phyloP scores from a whole-genome alignment of 352 stramenopile species.

The Pythium phragmitis region DNA sequence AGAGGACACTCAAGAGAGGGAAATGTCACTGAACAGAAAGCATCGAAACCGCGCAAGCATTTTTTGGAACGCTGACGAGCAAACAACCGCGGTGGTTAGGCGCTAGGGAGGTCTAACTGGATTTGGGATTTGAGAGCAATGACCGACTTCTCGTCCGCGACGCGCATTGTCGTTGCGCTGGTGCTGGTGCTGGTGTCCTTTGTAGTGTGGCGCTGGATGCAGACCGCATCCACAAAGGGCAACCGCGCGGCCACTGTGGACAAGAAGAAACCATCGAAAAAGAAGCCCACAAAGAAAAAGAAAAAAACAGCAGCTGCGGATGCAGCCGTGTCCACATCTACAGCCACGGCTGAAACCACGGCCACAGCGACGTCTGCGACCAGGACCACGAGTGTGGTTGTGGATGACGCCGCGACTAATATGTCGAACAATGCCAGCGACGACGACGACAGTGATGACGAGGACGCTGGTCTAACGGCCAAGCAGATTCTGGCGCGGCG shows the following conservation, averaged over 20 bases:
- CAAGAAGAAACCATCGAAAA: slow-evolving; percentile 28
- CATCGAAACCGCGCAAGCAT: neutral
- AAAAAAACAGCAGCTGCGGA: slow-evolving; percentile 6
- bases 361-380: slow-evolving; percentile 1
- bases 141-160: slow-evolving; percentile 23
- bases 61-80: neutral
- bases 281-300: slow-evolving; percentile 23
- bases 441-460: slow-evolving; percentile 43
- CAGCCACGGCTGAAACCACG: neutral
- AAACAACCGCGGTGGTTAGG: too few species aligned
- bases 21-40: slow-evolving; percentile 2
- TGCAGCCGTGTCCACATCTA: neutral
- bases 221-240: neutral
- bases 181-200: slow-evolving; percentile 18
- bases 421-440: neutral
- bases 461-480: slow-evolving; percentile 58
- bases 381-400: neutral
- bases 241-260: neutral
- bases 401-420: slow-evolving; percentile 4
- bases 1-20: neutral
- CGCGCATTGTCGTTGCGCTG: slow-evolving; percentile 18
- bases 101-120: neutral
- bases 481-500: slow-evolving; percentile 58
- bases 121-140: neutral
- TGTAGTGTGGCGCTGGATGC: slow-evolving; percentile 22